Percentiles rank a stretch among this genome's conserved stretches.
Evolutionary conservation across 257 asterid genomes (phyloP).

Genomic region (Linaria vulgaris): DNA sequence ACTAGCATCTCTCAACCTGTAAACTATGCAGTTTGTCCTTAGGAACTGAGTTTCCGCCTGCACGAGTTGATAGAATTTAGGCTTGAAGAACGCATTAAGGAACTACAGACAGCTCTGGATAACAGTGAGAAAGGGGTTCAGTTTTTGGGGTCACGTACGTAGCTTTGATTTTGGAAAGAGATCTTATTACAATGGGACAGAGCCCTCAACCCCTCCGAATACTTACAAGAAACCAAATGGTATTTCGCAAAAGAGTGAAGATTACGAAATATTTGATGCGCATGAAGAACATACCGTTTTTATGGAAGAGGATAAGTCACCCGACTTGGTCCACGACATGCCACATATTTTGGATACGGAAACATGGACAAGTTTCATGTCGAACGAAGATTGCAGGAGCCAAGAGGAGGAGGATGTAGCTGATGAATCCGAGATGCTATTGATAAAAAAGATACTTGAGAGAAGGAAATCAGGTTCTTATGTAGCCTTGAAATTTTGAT

Average conservation of each 20-base stretch:
- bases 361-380: constrained; percentile 23
- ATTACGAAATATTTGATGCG: background rate
- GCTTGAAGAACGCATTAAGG: constrained; percentile 53
- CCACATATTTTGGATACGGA: constrained; percentile 14
- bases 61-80: constrained; percentile 61
- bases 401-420: constrained; percentile 38
- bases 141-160: constrained; percentile 32
- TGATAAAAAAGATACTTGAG: constrained; percentile 43
- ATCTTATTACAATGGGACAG: constrained; percentile 31
- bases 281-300: background rate
- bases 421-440: constrained; percentile 39
- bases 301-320: constrained; percentile 13
- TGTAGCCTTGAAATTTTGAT: constrained; percentile 29
- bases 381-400: constrained; percentile 30
- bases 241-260: constrained; percentile 7
- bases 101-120: constrained; percentile 53
- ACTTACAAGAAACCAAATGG: constrained; percentile 13
- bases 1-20: constrained; percentile 32
- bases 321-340: constrained; percentile 15
- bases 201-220: constrained; percentile 32
- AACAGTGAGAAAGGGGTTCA: constrained; percentile 29
- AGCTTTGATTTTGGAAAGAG: constrained; percentile 20
- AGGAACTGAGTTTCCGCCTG: constrained; percentile 57
- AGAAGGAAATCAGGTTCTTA: constrained; percentile 38
- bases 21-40: constrained; percentile 59